A percentile compares a stretch with the other conserved stretches of the same genome.
Evolutionary conservation across 1,284 basidiomycete genomes (phyloP).

Genomic region (Malassezia restricta): DNA sequence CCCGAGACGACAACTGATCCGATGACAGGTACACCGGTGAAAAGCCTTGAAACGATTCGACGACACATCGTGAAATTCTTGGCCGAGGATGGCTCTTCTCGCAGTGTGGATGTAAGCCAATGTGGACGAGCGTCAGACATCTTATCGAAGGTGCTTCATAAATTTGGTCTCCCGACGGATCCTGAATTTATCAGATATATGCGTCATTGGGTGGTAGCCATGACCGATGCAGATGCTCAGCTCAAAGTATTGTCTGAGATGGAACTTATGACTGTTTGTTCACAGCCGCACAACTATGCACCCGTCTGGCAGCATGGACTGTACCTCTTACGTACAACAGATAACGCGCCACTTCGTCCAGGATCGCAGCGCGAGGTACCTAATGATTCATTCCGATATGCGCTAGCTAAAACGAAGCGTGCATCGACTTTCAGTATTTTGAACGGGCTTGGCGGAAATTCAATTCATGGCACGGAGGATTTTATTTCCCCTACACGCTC

Average conservation of each 20-base stretch:
- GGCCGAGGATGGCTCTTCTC: constrained; percentile 35
- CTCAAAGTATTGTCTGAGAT: constrained; percentile 37
- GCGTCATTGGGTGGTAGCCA: constrained; percentile 32
- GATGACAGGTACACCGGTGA: neutral
- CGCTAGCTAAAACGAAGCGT: constrained; percentile 52
- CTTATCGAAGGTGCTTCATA: constrained; percentile 38
- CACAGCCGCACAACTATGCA: constrained; percentile 65
- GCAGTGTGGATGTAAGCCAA: constrained; percentile 38
- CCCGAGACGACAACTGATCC: neutral
- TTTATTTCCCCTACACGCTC: neutral
- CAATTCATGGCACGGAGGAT: neutral
- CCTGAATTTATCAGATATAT: constrained; percentile 27
- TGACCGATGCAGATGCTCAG: constrained; percentile 23
- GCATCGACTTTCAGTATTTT: constrained; percentile 53
- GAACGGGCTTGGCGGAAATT: constrained; percentile 47
- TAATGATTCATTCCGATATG: constrained; percentile 52
- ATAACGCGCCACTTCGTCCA: constrained; percentile 16
- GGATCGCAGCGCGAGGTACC: constrained; percentile 16
- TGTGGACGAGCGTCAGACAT: constrained; percentile 38
- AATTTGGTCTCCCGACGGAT: constrained; percentile 37
- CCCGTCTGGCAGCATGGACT: constrained; percentile 67
- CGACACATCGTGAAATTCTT: constrained; percentile 43
- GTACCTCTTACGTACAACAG: constrained; percentile 49
- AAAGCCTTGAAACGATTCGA: constrained; percentile 30
- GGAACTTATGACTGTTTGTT: constrained; percentile 74